Evolutionary conservation across 2,329 filamentous ascomycete genomes (phyloP).

Genomic region (Colletotrichum abscissum): DNA sequence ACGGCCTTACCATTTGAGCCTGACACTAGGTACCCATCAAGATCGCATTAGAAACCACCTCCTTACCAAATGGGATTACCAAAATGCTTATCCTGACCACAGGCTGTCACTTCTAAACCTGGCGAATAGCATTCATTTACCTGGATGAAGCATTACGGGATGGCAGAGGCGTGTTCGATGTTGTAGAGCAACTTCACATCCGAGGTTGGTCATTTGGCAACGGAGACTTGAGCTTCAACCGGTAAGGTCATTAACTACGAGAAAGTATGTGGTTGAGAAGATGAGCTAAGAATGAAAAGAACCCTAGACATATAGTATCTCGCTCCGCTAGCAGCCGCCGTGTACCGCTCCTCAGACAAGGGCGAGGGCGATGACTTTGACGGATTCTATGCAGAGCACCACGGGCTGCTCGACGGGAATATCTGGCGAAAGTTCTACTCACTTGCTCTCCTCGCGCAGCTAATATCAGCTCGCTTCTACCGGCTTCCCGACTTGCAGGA

Average conservation of each 20-base stretch:
- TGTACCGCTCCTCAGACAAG: conserved; percentile 26
- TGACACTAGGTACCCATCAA: too few relatives aligned
- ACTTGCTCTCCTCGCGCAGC: conserved; percentile 39
- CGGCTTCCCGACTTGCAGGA: conserved; percentile 32
- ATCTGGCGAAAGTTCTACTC: conserved; percentile 17
- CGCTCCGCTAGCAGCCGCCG: conserved; percentile 25
- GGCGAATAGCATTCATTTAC: conserved; percentile 32
- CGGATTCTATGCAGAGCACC: conserved; percentile 21
- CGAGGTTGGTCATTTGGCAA: conserved; percentile 28
- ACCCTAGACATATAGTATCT: conserved; percentile 35
- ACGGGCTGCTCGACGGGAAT: neutral
- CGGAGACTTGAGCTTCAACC: conserved; percentile 24
- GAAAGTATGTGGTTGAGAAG: neutral
- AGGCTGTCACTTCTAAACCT: too few relatives aligned
- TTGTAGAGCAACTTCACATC: conserved; percentile 29
- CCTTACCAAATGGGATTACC: too few relatives aligned
- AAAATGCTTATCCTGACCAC: too few relatives aligned
- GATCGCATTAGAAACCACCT: too few relatives aligned
- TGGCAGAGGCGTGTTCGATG: conserved; percentile 21
- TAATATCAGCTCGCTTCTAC: conserved; percentile 25
- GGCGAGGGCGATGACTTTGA: conserved; percentile 25
- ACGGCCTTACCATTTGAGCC: too few relatives aligned
- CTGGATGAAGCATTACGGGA: conserved; percentile 3
- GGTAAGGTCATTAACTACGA: neutral
- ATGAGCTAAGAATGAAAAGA: conserved; percentile 12